These are phyloP conservation scores for Fusarium poae DNA, from an alignment of 2,329 filamentous ascomycete genomes.

Conservation along the genomic window DNA sequence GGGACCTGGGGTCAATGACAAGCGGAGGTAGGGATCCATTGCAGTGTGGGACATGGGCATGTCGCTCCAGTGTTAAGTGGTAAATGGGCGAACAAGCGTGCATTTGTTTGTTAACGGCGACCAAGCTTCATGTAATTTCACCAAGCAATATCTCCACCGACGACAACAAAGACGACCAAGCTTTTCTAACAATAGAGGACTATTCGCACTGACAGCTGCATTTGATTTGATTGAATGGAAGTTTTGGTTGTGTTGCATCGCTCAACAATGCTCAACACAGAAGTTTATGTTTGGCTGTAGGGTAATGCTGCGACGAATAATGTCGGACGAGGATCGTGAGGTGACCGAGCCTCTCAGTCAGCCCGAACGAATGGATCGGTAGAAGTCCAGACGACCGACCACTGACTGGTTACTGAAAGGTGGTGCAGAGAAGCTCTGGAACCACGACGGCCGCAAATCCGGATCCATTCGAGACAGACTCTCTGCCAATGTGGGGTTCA, in stretches of 20 bases:
- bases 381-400: conserved; percentile 17
- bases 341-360: conserved; percentile 33
- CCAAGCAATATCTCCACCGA: not conserved
- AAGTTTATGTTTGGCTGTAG: conserved; percentile 10
- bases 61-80: conserved; percentile 18
- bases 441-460: conserved; percentile 36
- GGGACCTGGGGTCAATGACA: conserved; percentile 29
- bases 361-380: conserved; percentile 35
- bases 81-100: conserved; percentile 8
- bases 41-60: conserved; percentile 28
- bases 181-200: not conserved
- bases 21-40: conserved; percentile 36
- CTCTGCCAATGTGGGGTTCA: conserved; percentile 30
- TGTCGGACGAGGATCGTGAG: conserved; percentile 34
- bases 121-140: not conserved
- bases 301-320: conserved; percentile 37
- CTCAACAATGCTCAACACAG: not conserved
- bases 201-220: not conserved
- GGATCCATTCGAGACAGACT: conserved; percentile 35
- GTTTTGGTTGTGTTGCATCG: conserved; percentile 15
- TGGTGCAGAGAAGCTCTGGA: conserved; percentile 42
- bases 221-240: conserved; percentile 5
- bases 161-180: not conserved
- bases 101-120: conserved; percentile 16
- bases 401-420: conserved; percentile 24